phyloP scores from a whole-genome alignment of 2,329 filamentous ascomycete species.

The Bipolaris zeicola region DNA sequence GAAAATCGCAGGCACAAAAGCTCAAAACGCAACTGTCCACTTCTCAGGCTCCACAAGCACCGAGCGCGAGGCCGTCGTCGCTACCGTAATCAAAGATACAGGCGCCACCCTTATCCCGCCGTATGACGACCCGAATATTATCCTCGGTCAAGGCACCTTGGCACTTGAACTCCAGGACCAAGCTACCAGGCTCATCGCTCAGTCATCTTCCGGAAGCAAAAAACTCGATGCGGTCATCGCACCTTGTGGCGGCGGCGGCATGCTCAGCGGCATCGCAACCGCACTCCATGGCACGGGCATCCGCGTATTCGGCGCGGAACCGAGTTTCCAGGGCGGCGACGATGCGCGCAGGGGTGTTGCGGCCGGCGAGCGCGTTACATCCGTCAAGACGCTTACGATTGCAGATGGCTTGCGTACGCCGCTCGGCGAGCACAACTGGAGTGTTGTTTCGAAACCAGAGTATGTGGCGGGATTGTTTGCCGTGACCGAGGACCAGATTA shows the following conservation, averaged over 20 bases:
- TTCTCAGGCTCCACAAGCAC: conserved; percentile 81
- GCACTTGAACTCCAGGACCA: conserved; percentile 83
- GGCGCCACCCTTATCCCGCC: conserved; percentile 83
- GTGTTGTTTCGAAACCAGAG: conserved; percentile 71
- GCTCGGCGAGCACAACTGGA: conserved; percentile 77
- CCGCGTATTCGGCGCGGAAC: conserved; percentile 85
- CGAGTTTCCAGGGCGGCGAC: conserved; percentile 80
- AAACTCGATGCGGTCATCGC: conserved; percentile 66
- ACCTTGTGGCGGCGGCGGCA: conserved; percentile 85
- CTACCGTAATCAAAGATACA: conserved; percentile 70
- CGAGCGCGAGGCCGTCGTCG: conserved; percentile 80
- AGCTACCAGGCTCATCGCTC: conserved; percentile 60
- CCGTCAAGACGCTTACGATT: conserved; percentile 77
- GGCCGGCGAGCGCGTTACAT: conserved; percentile 65
- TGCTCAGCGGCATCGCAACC: conserved; percentile 82
- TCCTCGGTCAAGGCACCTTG: conserved; percentile 90
- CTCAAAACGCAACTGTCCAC: conserved; percentile 77
- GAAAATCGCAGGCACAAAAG: conserved; percentile 82
- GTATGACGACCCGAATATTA: conserved; percentile 90
- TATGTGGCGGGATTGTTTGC: conserved; percentile 74
- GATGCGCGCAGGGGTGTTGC: conserved; percentile 76
- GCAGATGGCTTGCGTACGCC: conserved; percentile 89
- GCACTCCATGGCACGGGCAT: conserved; percentile 74
- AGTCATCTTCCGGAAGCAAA: conserved; percentile 10
- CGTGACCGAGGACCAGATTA: conserved; percentile 83